Base-by-base conservation (phyloP, 148 eudicot genomes). In the Vaccinium macrocarpon region DNA sequence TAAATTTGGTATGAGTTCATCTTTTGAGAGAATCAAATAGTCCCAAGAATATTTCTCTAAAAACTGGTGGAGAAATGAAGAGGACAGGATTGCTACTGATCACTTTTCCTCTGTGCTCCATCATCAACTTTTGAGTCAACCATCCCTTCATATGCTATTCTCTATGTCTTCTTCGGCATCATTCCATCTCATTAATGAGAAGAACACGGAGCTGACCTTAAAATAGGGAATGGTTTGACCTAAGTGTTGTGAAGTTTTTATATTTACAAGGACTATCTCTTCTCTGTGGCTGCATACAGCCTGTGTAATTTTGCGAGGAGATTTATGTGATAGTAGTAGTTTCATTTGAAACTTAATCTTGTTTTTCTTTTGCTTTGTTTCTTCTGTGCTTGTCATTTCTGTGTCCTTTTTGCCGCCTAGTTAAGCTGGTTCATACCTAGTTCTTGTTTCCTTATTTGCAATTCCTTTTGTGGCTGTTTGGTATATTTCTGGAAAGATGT, bases 301-400 rank as follows among this genome's bases (percentile, higher is more conserved):
- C 42, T 55, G 64, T 78, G 81, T 78, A 53, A 27, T 13, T 52
- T 25, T 12, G 21, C 32, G 68, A 18, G 12, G 81, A 55, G 46
- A 72, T 56, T 9, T 48, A 10, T 79, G 35, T 21, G 15, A 56
- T 68, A 70, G 50, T 51, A 68, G 38, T 79, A 19, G 49, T 56
- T 56, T 56, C 27, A 18, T 56, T 35, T 56, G 66, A 79, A 78
- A 52, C 64, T 78, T n/a, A 9, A 49, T 32, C 2, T 27, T 25
- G 19, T 77, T 51, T 77, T 77, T 14, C 25, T 76, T 78, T 78
- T 78, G 29, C 81, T 78, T 32, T 56, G 50, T 79, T 32, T 35
- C 25, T 56, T 79, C 52, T 38, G 52, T 61, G 35, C 82, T 21
- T 42, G 71, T 14, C 52, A 10, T 80, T 80, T 80, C 50, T 32